Base-by-base conservation (phyloP, 768 basidiomycete species). In the Suillus subaureus region DNA sequence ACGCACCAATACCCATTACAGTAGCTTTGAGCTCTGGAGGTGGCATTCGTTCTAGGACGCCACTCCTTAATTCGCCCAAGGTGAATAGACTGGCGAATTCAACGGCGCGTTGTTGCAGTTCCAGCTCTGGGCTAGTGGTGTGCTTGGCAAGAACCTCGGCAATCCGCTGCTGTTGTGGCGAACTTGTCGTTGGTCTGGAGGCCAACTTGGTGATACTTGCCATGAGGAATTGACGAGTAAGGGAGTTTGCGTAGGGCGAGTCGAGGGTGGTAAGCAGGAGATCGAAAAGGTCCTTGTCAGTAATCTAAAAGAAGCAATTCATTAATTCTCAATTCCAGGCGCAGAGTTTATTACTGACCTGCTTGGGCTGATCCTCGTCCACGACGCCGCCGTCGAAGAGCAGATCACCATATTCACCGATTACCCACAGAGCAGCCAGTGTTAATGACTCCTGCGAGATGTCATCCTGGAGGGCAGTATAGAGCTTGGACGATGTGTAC, bases 31-130 rank as follows among this genome's bases (percentile, higher is more conserved):
- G 79, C 76, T 99, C 97, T 2, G 97, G 97, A 6, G 94, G 92
- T n/a, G 97, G 97, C 97, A 99, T 99, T 63, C 95, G 87, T 80
- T 99, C 97, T 66, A 99, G 77, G 1, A 99, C 95, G 43, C 97
- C 97, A 9, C 84, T 83, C 66, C 87, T 83, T 26, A 92, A 79
- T n/a, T 92, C 88, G 6, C 89, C 90, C 9, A 94, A 78, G 35
- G 84, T 87, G 74, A 94, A 94, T 69, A 99, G 75, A 70, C 87
- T 91, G 1, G 91, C 93, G 76, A 96, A 99, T 77, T 99, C 97
- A 16, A 99, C 94, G 0, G 96, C 92, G 51, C 97, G 87, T 73
- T 99, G 97, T 75, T 99, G 97, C 43, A 97, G 81, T 77, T 99
- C 97, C 21, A 99, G 82, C 74, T 99, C 97, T 0, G 92, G 91